Conservation (phyloP, 768 basidiomycete genomes). For the Boletus barrowsii region DNA sequence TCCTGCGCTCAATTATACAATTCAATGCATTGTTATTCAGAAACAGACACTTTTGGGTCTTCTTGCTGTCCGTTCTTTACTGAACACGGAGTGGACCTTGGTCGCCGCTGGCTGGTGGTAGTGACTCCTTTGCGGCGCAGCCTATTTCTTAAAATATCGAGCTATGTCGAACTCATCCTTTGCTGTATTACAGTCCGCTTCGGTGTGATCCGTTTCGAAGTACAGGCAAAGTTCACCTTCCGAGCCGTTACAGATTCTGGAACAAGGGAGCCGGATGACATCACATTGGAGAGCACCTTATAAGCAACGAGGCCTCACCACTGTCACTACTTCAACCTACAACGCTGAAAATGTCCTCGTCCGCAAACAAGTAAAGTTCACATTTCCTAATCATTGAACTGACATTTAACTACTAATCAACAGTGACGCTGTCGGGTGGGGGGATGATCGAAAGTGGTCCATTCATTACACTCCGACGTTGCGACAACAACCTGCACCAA, state of each 20-base stretch:
- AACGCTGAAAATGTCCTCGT: constrained; percentile 3
- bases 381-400: neutral
- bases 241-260: constrained; percentile 11
- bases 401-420: neutral
- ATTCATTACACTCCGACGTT: neutral
- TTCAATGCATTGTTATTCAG: neutral
- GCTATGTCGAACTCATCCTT: neutral
- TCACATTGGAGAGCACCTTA: constrained; percentile 2
- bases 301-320: neutral
- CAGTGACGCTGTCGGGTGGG: neutral
- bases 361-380: constrained; percentile 9
- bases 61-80: neutral
- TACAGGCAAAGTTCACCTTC: constrained; percentile 1
- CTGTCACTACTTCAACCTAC: neutral
- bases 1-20: neutral
- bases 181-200: constrained; percentile 17
- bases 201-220: constrained; percentile 7
- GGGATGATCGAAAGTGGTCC: neutral
- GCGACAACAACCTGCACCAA: constrained; percentile 2
- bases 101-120: neutral
- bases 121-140: neutral
- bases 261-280: neutral
- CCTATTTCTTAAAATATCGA: neutral
- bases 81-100: neutral
- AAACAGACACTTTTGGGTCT: neutral